Evolutionary conservation across 768 basidiomycete species (phyloP), one percentile per base, ranked within the genome.

Genomic region (Naganishia antarctica): DNA sequence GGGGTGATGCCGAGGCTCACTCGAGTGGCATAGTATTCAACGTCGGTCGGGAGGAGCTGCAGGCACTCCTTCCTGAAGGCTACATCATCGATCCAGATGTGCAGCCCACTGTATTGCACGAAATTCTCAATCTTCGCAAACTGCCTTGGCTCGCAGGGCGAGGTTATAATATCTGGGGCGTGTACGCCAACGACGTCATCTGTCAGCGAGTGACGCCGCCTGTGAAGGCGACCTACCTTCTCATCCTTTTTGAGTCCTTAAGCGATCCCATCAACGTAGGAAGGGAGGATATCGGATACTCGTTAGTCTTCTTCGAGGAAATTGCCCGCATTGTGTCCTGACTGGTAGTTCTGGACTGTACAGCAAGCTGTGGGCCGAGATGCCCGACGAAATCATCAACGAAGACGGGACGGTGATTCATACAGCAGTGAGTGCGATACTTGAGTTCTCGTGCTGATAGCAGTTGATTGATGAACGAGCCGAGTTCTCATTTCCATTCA

Each of bases 151-250:
- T 65, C 3, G 64, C 64, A 16, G 64, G 64, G 11, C 4, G 64
- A 48, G 60, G 60, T 47, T 65, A 65, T 32, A 65, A 65, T 25
- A 65, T 57, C 1, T 65, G 64, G 64, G 64, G 64, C 26, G 41
- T 65, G 15, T 65, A 65, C 47, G 57, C 57, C 1, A 65, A 65
- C 26, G 58, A 65, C 29, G 44, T 65, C 5, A 29, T 60, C 29
- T 65, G 64, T 46, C 29, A 23, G 44, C 6, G 32, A 5, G 21
- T 29, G 18, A 41, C 37, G 3, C 44, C 47, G 9, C 28, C 25
- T 6, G 29, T 61, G 12, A 34, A 25, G 26, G 60, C 60, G 21
- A 37, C 46, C n/a, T 65, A 65, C 40, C 31, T 65, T 53, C 41
- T 65, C 23, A 57, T 65, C 5, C 57, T 65, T 4, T 65, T 65